These are phyloP conservation scores for Claviceps africana DNA, from an alignment of 2,329 filamentous ascomycete genomes.

Conservation along the genomic window DNA sequence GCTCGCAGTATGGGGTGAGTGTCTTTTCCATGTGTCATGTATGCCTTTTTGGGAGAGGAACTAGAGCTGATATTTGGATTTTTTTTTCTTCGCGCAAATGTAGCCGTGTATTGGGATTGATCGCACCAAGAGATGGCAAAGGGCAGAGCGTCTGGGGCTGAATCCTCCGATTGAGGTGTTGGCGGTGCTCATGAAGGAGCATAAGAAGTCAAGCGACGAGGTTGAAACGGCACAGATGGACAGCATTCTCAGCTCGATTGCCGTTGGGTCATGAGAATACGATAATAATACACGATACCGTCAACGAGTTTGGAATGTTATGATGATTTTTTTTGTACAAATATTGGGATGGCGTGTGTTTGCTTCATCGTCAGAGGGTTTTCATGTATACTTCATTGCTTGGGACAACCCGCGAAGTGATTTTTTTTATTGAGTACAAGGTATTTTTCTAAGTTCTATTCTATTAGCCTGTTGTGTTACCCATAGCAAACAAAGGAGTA, in stretches of 20 bases:
- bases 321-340: constrained; percentile 1
- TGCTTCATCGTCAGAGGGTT: not conserved
- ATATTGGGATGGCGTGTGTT: constrained; percentile 3
- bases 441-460: not conserved
- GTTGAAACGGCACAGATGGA: constrained; percentile 63
- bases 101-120: constrained; percentile 81
- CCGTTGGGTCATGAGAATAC: constrained; percentile 20
- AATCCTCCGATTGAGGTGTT: constrained; percentile 82
- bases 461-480: not conserved
- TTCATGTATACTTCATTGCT: not conserved
- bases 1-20: constrained; percentile 80
- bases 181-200: constrained; percentile 65
- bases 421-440: not conserved
- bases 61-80: constrained; percentile 4
- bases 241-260: constrained; percentile 41
- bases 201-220: constrained; percentile 37
- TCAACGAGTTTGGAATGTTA: constrained; percentile 5
- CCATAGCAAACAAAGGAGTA: not conserved
- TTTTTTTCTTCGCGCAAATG: not conserved
- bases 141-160: constrained; percentile 71
- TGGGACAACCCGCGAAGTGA: not conserved
- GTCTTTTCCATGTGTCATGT: not conserved
- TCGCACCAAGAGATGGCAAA: constrained; percentile 72
- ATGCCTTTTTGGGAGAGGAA: not conserved
- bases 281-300: not conserved